Evolutionary conservation across 2,329 filamentous ascomycete genomes (phyloP).

Genomic region (Blastomyces emzantsi): DNA sequence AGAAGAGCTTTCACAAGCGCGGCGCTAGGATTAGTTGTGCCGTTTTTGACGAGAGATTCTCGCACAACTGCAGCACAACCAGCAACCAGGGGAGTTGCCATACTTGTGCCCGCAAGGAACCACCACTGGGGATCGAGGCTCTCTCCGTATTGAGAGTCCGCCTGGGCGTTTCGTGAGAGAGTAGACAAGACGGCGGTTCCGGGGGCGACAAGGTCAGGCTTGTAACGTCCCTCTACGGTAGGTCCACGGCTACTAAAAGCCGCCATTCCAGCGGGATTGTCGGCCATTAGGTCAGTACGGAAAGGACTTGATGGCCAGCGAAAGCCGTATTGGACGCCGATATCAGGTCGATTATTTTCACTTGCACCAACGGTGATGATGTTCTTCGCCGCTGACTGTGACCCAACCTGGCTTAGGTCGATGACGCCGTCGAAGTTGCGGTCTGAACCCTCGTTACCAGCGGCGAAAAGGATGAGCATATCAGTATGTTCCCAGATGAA

Average conservation of each 20-base stretch:
- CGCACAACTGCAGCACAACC: constrained; percentile 20
- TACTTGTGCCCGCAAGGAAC: constrained; percentile 19
- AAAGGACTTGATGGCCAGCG: constrained; percentile 12
- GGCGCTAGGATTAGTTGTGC: constrained; percentile 15
- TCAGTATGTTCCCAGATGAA: constrained; percentile 20
- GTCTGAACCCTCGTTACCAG: constrained; percentile 19
- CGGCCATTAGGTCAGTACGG: constrained; percentile 13
- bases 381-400: constrained; percentile 20
- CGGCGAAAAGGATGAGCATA: constrained; percentile 20
- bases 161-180: constrained; percentile 12
- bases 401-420: constrained; percentile 17
- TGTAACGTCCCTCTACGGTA: constrained; percentile 17
- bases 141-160: constrained; percentile 7
- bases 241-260: constrained; percentile 21
- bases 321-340: constrained; percentile 12
- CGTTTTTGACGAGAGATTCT: constrained; percentile 16
- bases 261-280: constrained; percentile 17
- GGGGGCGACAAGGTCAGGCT: constrained; percentile 22
- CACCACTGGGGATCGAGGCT: constrained; percentile 16
- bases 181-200: constrained; percentile 19
- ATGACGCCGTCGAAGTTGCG: constrained; percentile 13
- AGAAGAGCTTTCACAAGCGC: constrained; percentile 22
- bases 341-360: constrained; percentile 19
- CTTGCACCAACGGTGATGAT: constrained; percentile 23
- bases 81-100: constrained; percentile 21